These are phyloP conservation scores for Solanum peruvianum DNA, from an alignment of 257 asterid species.

Conservation along the genomic window DNA sequence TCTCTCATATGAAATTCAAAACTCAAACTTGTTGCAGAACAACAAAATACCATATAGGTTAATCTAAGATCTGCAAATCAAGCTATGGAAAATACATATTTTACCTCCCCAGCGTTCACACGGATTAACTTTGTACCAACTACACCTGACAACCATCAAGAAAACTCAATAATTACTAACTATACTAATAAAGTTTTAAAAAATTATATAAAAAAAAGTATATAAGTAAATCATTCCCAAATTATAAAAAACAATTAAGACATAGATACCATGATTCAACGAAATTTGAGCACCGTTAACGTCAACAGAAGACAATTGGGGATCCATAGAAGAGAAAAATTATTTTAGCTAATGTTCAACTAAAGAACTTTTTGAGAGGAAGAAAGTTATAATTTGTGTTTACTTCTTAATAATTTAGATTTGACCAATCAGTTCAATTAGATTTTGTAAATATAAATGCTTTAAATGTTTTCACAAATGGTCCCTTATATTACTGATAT, in stretches of 20 bases:
- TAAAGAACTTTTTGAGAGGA: background rate
- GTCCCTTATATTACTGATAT: background rate
- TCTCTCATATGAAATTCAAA: background rate
- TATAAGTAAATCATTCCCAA: background rate
- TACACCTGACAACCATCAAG: background rate
- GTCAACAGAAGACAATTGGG: background rate
- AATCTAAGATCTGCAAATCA: background rate
- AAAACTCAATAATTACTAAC: background rate
- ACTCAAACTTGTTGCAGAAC: background rate
- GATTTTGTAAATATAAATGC: too few species aligned
- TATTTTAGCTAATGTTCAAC: background rate
- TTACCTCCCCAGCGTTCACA: background rate
- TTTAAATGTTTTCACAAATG: too few species aligned
- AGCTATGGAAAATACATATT: background rate
- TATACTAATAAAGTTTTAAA: too few species aligned
- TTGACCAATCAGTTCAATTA: background rate
- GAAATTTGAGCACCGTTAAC: background rate
- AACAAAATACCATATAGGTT: background rate
- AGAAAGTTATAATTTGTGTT: too few species aligned
- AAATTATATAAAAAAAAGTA: too few species aligned
- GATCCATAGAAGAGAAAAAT: background rate
- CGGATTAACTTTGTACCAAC: background rate
- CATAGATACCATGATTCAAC: background rate
- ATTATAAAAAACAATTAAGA: background rate
- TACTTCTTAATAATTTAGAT: too few species aligned